Percentiles rank a stretch among this genome's conserved stretches.
Conservation (phyloP, 495 filamentous ascomycete genomes). For the Penicillium verhagenii region DNA sequence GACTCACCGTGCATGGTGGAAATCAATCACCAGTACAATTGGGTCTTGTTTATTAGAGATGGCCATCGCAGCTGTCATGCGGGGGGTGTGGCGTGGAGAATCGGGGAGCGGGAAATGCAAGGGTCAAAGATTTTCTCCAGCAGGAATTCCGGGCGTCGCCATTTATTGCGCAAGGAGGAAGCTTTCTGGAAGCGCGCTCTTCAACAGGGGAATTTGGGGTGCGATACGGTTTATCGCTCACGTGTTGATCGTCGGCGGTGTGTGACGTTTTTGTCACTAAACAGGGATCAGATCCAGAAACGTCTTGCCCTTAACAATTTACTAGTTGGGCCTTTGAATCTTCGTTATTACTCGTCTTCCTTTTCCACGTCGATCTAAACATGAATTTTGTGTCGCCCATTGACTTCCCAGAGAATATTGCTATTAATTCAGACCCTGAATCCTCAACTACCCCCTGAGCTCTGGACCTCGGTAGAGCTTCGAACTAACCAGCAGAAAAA, state of each 20-base stretch:
- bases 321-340: too few species aligned
- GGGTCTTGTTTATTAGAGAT: conserved; percentile 38
- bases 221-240: conserved; percentile 28
- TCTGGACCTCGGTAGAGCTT: too few species aligned
- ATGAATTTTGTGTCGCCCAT: too few species aligned
- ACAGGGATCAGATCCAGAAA: too few species aligned
- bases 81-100: not conserved
- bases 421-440: too few species aligned
- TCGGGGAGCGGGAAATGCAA: conserved; percentile 3
- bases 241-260: conserved; percentile 30
- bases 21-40: conserved; percentile 89
- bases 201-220: conserved; percentile 19
- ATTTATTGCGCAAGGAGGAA: conserved; percentile 4
- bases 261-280: too few species aligned
- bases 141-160: conserved; percentile 10
- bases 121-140: conserved; percentile 13
- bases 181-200: not conserved
- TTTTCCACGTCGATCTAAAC: too few species aligned
- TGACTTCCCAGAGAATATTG: too few species aligned
- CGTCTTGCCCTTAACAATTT: too few species aligned
- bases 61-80: conserved; percentile 34
- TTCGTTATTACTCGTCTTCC: too few species aligned
- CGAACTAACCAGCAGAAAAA: too few species aligned
- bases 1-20: conserved; percentile 84
- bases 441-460: too few species aligned